Conservation (phyloP, 2,329 filamentous ascomycete genomes). For the Colletotrichum caudatum region DNA sequence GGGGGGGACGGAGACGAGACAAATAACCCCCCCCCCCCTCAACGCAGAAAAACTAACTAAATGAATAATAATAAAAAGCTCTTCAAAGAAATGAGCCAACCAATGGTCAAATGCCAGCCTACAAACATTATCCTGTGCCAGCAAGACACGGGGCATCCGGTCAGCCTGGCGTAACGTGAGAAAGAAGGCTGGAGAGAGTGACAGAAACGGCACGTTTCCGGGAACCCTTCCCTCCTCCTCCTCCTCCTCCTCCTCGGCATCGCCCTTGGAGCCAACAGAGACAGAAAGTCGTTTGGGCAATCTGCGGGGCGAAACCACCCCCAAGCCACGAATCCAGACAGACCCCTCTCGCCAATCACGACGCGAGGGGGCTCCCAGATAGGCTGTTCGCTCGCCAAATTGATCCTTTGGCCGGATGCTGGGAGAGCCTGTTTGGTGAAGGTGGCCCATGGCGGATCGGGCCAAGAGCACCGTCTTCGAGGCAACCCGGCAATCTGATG, state of each 20-base stretch:
- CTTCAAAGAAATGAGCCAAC: not conserved
- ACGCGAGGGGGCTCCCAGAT: conserved; percentile 1
- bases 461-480: not conserved
- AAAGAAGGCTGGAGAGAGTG: not conserved
- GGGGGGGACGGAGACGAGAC: no score
- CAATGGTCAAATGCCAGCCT: not conserved
- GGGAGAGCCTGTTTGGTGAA: conserved; percentile 17
- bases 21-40: no score
- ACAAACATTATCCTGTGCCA: not conserved
- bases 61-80: not conserved
- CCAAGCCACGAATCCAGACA: conserved; percentile 36
- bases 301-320: conserved; percentile 29
- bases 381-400: conserved; percentile 15
- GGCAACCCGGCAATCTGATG: not conserved
- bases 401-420: not conserved
- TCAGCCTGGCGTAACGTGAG: conserved; percentile 20
- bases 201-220: not conserved
- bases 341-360: conserved; percentile 28
- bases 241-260: not conserved
- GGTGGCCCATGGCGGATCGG: not conserved
- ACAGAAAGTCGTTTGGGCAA: conserved; percentile 31
- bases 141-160: conserved; percentile 15
- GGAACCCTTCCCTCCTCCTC: not conserved
- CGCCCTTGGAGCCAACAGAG: conserved; percentile 20
- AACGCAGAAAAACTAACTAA: not conserved